Base-by-base conservation (phyloP, 306 rosid species). In the Prosopis cineraria region DNA sequence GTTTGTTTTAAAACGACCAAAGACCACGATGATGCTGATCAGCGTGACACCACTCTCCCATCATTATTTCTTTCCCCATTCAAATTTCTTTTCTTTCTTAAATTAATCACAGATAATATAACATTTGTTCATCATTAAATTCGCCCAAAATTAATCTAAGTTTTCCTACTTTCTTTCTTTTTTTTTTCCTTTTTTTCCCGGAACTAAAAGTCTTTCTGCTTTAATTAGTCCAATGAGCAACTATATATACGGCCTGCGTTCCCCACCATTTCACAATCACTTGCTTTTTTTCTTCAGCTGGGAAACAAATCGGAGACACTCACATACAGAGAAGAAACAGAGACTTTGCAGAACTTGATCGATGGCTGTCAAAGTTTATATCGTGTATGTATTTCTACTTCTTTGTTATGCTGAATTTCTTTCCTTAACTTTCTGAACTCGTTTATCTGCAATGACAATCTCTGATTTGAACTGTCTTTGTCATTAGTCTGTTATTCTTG, bases 361-460 rank as follows among this genome's bases (percentile, higher is more conserved):
- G 78, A 94, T 94, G 98, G 97, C 95, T 7, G 90, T 91, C 90
- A 94, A 92, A 85, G 85, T 94, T 70, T 89, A 92, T 76, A 90
- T 94, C 80, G 98, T 94, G 98, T 94, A 92, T 63, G 95, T 73
- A 39, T 59, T 74, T 29, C 25, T 29, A 27, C 56, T 56, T 16
- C 47, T 37, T 11, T 20, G 25, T 39, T n/a, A 25, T 11, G 31
- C 4, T 71, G 3, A 17, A 14, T 37, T 9, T 56, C 16, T 30
- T 27, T 1, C 25, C 45, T 80, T 45, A 34, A 48, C 14, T 27
- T 19, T 9, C 27, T 47, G 19, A 63, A 37, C 72, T 24, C 69
- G 53, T 55, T 74, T 37, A n/a, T 67, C 8, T 70, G 59, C 36
- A 63, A 6, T 55, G 73, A 73, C 69, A 72, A 74, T 65, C 45